phyloP scores from a whole-genome alignment of 345 rosid genomes.

The Citrus maxima region DNA sequence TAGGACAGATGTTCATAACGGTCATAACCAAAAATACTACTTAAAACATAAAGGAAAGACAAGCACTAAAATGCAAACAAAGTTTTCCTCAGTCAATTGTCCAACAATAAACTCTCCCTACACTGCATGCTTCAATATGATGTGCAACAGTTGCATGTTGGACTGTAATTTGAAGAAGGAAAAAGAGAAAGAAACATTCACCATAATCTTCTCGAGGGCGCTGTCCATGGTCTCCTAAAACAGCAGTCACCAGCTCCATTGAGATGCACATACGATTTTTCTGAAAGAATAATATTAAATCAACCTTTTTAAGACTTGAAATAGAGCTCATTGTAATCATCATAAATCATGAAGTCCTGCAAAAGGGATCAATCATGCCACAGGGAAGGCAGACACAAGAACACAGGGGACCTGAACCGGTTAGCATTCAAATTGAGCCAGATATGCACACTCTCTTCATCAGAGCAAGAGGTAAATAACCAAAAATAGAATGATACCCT shows the following conservation, averaged over 20 bases:
- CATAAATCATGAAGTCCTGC: background rate
- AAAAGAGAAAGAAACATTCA: slow-evolving; percentile 20
- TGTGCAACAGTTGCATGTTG: background rate
- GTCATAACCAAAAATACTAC: background rate
- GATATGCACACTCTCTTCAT: background rate
- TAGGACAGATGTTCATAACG: background rate
- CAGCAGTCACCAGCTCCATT: slow-evolving; percentile 98
- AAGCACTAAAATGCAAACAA: background rate
- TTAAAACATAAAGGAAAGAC: background rate
- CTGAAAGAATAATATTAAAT: slow-evolving; percentile 36
- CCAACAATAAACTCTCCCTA: background rate
- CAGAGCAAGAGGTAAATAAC: background rate
- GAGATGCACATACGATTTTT: slow-evolving; percentile 77
- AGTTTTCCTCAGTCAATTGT: background rate
- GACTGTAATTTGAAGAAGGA: background rate
- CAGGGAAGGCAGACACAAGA: background rate
- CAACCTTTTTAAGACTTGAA: background rate
- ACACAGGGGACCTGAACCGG: background rate
- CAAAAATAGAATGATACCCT: background rate
- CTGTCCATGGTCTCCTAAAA: slow-evolving; percentile 98
- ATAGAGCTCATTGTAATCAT: background rate
- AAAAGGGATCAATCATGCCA: background rate
- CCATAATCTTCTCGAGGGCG: slow-evolving; percentile 90
- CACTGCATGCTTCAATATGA: background rate
- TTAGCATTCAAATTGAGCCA: background rate